A percentile compares a stretch with the other conserved stretches of the same genome.
These are phyloP conservation scores for Hepatocystis sp. DNA, from an alignment of 169 alveolate genomes.

Conservation along the genomic window DNA sequence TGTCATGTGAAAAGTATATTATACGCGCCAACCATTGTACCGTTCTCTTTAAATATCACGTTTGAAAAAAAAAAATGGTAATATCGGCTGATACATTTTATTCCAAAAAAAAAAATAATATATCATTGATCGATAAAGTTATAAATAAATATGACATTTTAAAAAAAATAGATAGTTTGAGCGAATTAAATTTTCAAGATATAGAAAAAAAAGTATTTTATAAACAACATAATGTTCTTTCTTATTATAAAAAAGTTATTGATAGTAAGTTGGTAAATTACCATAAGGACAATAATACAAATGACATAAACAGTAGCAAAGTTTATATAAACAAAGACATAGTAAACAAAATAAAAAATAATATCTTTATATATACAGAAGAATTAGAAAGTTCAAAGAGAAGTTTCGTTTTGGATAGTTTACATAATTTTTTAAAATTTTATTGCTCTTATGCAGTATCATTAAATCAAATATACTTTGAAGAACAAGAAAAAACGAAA, in stretches of 20 bases:
- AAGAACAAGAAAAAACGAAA: neutral
- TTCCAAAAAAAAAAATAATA: constrained; percentile 45
- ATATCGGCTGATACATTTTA: constrained; percentile 48
- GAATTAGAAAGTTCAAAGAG: constrained; percentile 67
- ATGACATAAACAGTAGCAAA: no score
- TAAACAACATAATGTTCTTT: constrained; percentile 70
- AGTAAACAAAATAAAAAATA: constrained; percentile 2
- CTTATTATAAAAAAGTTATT: constrained; percentile 13
- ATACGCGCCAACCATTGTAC: no score
- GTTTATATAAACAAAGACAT: neutral
- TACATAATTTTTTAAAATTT: constrained; percentile 32
- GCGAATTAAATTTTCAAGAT: neutral
- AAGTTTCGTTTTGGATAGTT: constrained; percentile 50
- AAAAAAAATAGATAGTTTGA: constrained; percentile 23
- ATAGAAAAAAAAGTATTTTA: constrained; percentile 38
- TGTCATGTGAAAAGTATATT: no score
- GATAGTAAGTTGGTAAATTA: neutral
- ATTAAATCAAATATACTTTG: constrained; percentile 34
- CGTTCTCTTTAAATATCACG: no score
- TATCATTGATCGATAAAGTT: constrained; percentile 6
- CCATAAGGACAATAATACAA: neutral
- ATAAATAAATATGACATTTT: constrained; percentile 40
- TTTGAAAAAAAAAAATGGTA: constrained; percentile 17
- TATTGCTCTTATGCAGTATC: constrained; percentile 49
- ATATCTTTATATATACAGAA: constrained; percentile 57